These are phyloP conservation scores for Glycine soja DNA, from an alignment of 306 rosid genomes.

Conservation along the genomic window DNA sequence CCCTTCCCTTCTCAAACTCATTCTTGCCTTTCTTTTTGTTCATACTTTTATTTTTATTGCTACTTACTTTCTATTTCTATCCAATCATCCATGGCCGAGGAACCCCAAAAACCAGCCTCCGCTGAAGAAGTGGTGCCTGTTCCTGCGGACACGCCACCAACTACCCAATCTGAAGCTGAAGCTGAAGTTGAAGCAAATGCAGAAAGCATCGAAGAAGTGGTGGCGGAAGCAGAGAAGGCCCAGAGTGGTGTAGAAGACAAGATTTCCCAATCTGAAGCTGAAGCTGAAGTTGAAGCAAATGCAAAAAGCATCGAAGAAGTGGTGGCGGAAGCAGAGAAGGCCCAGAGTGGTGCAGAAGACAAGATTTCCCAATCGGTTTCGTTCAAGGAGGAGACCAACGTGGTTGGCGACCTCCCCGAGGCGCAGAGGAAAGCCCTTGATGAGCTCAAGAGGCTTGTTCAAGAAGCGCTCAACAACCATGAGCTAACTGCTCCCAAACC, in stretches of 20 bases:
- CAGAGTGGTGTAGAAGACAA: not conserved
- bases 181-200: constrained; percentile 28
- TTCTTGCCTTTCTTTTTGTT: not conserved
- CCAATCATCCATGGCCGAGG: constrained; percentile 17
- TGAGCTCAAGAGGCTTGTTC: constrained; percentile 72
- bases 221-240: not conserved
- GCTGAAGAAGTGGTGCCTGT: not conserved
- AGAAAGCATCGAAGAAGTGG: not conserved
- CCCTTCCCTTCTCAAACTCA: not conserved
- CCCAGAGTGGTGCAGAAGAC: not conserved
- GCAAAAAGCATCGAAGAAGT: not conserved
- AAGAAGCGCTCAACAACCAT: constrained; percentile 78
- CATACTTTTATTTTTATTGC: too few relatives aligned
- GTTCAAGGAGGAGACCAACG: constrained; percentile 92
- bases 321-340: not conserved
- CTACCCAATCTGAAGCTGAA: not conserved
- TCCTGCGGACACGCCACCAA: not conserved
- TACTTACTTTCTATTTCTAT: not conserved
- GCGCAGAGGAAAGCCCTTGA: constrained; percentile 80
- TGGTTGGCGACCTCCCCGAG: constrained; percentile 81
- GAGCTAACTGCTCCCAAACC: constrained; percentile 51
- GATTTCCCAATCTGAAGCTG: constrained; percentile 70
- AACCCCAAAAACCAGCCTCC: not conserved
- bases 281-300: constrained; percentile 17
- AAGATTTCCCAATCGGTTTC: constrained; percentile 76